phyloP scores from a whole-genome alignment of 805 yeast genomes.

The Suhomyces sp. region DNA sequence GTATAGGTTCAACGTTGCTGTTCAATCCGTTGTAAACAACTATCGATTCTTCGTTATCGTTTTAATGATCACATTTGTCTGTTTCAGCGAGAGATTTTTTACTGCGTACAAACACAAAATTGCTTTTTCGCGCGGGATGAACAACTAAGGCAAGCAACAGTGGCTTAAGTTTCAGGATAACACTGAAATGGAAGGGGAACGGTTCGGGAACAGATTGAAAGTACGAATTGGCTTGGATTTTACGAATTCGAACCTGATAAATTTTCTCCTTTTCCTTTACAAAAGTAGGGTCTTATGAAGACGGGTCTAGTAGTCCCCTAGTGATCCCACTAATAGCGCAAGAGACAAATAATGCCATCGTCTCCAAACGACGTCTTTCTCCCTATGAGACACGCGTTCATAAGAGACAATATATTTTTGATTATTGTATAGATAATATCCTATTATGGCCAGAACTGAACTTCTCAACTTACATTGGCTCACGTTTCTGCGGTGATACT shows the following conservation, averaged over 20 bases:
- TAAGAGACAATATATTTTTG: too few relatives aligned
- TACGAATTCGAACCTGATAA: too few relatives aligned
- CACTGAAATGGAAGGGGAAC: too few relatives aligned
- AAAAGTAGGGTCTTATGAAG: too few relatives aligned
- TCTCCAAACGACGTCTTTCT: not conserved
- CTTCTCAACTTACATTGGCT: not conserved
- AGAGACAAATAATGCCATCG: not conserved
- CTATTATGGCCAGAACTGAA: not conserved
- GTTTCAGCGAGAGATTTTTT: slow-evolving; percentile 2
- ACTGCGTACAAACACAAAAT: slow-evolving; percentile 3
- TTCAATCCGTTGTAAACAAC: not conserved
- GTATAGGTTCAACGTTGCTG: too few relatives aligned
- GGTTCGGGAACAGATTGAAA: too few relatives aligned
- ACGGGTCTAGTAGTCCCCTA: too few relatives aligned
- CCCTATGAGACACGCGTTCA: not conserved
- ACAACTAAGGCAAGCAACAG: not conserved
- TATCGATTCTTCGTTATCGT: too few relatives aligned
- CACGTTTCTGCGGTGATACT: not conserved
- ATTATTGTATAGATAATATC: not conserved
- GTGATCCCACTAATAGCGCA: not conserved
- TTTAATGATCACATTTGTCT: not conserved
- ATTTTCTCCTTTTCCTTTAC: too few relatives aligned
- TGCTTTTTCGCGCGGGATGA: slow-evolving; percentile 2
- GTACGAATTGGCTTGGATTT: too few relatives aligned
- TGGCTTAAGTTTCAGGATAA: not conserved